Evolutionary conservation across 2,329 filamentous ascomycete genomes (phyloP).

Genomic region (Phyllosticta paracitricarpa): DNA sequence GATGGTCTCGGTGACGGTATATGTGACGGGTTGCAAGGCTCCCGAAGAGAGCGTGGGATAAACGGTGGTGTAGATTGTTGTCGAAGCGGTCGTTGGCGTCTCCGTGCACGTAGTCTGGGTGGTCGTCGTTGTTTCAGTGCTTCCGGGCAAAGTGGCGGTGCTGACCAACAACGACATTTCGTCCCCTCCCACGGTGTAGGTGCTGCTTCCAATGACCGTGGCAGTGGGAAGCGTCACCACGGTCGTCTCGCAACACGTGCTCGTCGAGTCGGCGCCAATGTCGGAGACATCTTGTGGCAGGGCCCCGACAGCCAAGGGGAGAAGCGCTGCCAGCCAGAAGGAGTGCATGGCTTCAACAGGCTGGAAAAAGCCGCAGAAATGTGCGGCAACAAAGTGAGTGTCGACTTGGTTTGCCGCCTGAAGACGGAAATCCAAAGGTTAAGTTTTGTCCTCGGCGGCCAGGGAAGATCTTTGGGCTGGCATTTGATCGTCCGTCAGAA

Average conservation of each 20-base stretch:
- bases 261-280: background rate
- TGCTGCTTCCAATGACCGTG: background rate
- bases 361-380: background rate
- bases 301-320: constrained; percentile 17
- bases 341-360: constrained; percentile 27
- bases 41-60: background rate
- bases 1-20: background rate
- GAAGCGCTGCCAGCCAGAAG: constrained; percentile 20
- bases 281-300: background rate
- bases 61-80: background rate
- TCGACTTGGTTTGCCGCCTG: background rate
- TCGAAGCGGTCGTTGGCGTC: background rate
- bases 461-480: background rate
- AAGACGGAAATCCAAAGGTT: background rate
- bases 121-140: background rate
- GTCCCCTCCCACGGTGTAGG: background rate
- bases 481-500: background rate
- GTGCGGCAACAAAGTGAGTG: background rate
- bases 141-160: background rate
- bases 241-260: background rate
- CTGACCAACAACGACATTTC: background rate
- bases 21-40: background rate
- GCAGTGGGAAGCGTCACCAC: background rate
- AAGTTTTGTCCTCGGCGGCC: background rate
- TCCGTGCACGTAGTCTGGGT: background rate